Evolutionary conservation across 192 early-diverging fungal genomes (phyloP).

Genomic region (Mortierella claussenii): DNA sequence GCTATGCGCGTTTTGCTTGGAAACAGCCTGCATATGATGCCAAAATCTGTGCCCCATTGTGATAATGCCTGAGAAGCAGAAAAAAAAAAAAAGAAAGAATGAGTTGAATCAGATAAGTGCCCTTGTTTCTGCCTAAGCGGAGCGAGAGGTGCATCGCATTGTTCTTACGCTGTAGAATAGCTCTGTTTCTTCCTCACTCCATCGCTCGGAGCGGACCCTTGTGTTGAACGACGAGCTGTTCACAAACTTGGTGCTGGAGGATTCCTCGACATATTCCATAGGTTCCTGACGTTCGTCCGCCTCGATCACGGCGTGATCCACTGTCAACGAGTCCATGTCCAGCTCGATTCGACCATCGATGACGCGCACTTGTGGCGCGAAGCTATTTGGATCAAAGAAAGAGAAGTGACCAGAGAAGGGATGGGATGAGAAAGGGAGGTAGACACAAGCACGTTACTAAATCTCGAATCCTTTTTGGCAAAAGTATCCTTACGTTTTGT

Average conservation of each 20-base stretch:
- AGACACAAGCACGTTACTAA: not conserved
- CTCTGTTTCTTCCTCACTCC: constrained; percentile 55
- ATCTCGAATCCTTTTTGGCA: too few species aligned
- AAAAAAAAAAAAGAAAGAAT: too few species aligned
- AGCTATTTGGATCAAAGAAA: constrained; percentile 24
- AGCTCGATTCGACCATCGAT: constrained; percentile 46
- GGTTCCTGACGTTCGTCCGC: constrained; percentile 22
- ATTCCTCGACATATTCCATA: constrained; percentile 54
- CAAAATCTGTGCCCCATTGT: constrained; percentile 61
- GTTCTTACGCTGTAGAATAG: constrained; percentile 52
- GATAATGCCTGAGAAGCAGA: constrained; percentile 55
- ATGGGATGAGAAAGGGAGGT: not conserved
- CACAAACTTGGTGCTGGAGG: constrained; percentile 36
- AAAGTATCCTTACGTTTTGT: constrained; percentile 34
- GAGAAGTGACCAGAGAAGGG: not conserved
- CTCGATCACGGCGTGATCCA: constrained; percentile 45
- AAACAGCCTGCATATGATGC: constrained; percentile 53
- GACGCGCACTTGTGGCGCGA: constrained; percentile 49
- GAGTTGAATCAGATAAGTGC: not conserved
- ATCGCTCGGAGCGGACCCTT: constrained; percentile 34
- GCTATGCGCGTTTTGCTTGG: constrained; percentile 45
- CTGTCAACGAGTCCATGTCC: constrained; percentile 42
- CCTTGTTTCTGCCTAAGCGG: not conserved
- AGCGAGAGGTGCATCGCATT: too few species aligned
- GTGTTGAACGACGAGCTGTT: constrained; percentile 42